Evolutionary conservation across 139 green algal genomes (phyloP), one percentile per base, ranked within the genome.

Genomic region (Haematococcus sp.): DNA sequence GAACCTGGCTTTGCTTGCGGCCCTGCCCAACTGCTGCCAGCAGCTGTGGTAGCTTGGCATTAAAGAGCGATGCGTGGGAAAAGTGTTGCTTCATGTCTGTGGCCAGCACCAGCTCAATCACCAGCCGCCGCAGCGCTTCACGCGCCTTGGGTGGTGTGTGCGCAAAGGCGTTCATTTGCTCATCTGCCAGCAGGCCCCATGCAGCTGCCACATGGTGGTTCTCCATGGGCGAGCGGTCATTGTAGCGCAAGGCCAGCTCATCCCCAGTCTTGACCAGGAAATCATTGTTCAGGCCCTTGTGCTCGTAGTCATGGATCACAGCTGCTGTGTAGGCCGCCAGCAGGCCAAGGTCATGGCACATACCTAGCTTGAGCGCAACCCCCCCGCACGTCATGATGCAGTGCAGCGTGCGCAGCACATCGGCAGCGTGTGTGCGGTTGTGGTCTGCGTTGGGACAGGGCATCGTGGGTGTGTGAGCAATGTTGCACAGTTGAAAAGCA

Each of bases 71-170:
- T 13, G 83, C 54, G 28, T 86, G 75, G 33, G 72, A 61, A 69
- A 89, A 89, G 71, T 89, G 84, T 30, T 77, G 58, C 77, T 89
- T 89, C 84, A 89, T 89, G 75, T 89, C 84, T 34, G 84, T 89
- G 16, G 73, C 80, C 4, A 87, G 77, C 56, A 89, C 81, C 64
- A 81, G 61, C 51, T 87, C 77, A 35, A 89, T 87, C 17, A 89
- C 60, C 27, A 77, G 61, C 13, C 27, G 19, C 25, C 83, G 77
- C 40, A 87, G 35, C 2, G 40, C 40, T 11, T 49, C 40, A 11
- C 40, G 40, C 40, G 40, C 40, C 40, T 49, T 49, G 54, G 54
- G 54, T 17, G 22, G 54, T 32, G 54, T 32, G 54, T 63, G 23
- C n/a, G 5, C 54, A 63, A 63, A 30, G 7, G n/a, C 22, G 15